Conservation (phyloP, 371 early-diverging fungal species). For the Smittium mucronatum region DNA sequence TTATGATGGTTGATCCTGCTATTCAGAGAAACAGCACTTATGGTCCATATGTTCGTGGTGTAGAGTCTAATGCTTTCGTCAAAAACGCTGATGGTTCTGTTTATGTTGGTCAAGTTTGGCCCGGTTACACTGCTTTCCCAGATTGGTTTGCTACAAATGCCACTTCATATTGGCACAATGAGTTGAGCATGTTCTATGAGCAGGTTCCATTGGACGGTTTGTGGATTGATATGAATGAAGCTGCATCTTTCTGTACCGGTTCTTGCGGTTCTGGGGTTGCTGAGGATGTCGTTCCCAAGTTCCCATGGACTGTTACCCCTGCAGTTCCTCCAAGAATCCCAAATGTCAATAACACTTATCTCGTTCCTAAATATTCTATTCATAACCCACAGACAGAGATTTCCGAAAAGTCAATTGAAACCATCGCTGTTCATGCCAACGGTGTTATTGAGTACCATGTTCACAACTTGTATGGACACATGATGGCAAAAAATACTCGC, state of each 20-base stretch:
- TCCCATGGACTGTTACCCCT: conserved; percentile 20
- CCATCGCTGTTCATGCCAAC: conserved; percentile 27
- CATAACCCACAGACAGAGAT: conserved; percentile 37
- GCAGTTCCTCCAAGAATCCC: conserved; percentile 16
- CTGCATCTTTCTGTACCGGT: conserved; percentile 43
- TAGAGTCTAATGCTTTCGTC: conserved; percentile 56
- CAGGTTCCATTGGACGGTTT: conserved; percentile 39
- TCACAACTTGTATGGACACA: conserved; percentile 49
- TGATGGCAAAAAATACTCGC: conserved; percentile 42
- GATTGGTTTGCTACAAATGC: conserved; percentile 53
- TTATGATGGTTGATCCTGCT: conserved; percentile 93
- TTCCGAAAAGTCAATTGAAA: conserved; percentile 27
- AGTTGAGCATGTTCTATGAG: conserved; percentile 35
- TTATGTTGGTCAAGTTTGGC: conserved; percentile 57
- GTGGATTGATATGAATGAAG: conserved; percentile 64
- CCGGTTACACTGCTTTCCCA: conserved; percentile 49
- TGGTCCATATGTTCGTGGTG: conserved; percentile 61
- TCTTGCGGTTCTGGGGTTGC: conserved; percentile 28
- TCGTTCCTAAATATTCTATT: conserved; percentile 37
- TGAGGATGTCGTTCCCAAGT: conserved; percentile 8
- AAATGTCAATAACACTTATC: conserved; percentile 14
- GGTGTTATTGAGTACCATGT: conserved; percentile 39
- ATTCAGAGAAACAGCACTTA: conserved; percentile 74
- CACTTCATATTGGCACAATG: conserved; percentile 62
- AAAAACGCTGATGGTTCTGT: conserved; percentile 56